Conservation (phyloP, 768 basidiomycete species). For the Chalciporus pseudorubinellus region DNA sequence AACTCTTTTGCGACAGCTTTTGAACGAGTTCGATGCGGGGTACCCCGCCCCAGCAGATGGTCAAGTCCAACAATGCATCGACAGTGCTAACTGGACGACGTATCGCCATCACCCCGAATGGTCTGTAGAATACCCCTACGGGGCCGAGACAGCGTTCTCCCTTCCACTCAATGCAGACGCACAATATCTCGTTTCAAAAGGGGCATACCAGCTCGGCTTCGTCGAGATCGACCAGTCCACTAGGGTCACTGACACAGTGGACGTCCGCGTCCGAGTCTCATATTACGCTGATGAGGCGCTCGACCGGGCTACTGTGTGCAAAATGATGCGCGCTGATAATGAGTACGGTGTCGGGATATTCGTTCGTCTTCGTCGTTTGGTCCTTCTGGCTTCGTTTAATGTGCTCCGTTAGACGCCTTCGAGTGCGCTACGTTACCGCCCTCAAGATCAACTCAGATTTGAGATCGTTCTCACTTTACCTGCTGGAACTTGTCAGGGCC, state of each 20-base stretch:
- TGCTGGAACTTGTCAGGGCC: slow-evolving; percentile 15
- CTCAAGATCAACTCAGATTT: slow-evolving; percentile 28
- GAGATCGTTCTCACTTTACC: slow-evolving; percentile 41
- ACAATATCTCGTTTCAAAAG: slow-evolving; percentile 32
- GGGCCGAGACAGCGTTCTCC: slow-evolving; percentile 27
- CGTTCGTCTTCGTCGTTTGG: slow-evolving; percentile 19
- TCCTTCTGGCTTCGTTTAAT: not conserved
- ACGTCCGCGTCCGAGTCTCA: slow-evolving; percentile 29
- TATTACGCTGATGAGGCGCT: slow-evolving; percentile 19
- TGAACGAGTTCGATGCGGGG: not conserved
- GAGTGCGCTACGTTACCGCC: not conserved
- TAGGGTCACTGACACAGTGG: slow-evolving; percentile 25
- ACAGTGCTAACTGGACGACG: slow-evolving; percentile 21
- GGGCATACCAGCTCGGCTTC: slow-evolving; percentile 25
- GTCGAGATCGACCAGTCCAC: slow-evolving; percentile 32
- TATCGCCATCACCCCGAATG: slow-evolving; percentile 25
- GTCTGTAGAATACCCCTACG: slow-evolving; percentile 18
- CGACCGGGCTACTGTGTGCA: slow-evolving; percentile 29
- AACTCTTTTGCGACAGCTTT: slow-evolving; percentile 5
- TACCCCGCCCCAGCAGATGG: not conserved
- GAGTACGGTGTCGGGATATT: slow-evolving; percentile 35
- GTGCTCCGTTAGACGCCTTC: slow-evolving; percentile 32
- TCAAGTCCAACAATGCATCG: slow-evolving; percentile 12
- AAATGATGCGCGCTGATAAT: slow-evolving; percentile 21
- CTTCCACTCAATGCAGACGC: slow-evolving; percentile 32